Percentiles rank a stretch among this genome's conserved stretches.
These are phyloP conservation scores for Aegilops tauschii DNA, from an alignment of 176 grass and related monocot species.

Conservation along the genomic window DNA sequence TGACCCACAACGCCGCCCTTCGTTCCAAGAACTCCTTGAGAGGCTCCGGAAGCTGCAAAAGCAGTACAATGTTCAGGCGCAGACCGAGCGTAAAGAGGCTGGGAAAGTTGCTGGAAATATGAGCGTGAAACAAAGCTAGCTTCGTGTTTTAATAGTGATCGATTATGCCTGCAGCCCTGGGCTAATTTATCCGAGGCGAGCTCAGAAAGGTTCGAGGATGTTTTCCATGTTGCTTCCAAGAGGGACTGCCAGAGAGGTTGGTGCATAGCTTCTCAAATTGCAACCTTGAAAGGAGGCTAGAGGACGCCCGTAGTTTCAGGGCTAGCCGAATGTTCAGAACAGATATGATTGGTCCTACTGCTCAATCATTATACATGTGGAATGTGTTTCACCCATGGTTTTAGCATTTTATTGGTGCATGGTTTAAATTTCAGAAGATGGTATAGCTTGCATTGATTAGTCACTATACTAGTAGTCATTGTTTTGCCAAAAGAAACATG, in stretches of 20 bases:
- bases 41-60: conserved; percentile 59
- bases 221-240: background rate
- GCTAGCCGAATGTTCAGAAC: background rate
- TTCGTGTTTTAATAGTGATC: background rate
- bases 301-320: background rate
- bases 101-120: conserved; percentile 31
- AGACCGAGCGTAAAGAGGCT: conserved; percentile 39
- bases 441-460: no score
- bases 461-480: no score
- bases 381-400: background rate
- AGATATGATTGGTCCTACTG: background rate
- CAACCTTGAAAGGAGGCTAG: background rate
- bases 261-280: background rate
- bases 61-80: conserved; percentile 49
- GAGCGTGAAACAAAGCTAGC: conserved; percentile 34
- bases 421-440: no score
- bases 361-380: background rate
- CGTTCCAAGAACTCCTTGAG: conserved; percentile 70
- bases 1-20: conserved; percentile 63
- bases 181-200: background rate
- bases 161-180: background rate
- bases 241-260: background rate
- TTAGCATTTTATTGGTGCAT: no score
- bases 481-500: no score
- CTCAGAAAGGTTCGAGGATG: background rate